Base-by-base conservation (phyloP, 2,329 filamentous ascomycete genomes). In the Amylocarpus encephaloides region DNA sequence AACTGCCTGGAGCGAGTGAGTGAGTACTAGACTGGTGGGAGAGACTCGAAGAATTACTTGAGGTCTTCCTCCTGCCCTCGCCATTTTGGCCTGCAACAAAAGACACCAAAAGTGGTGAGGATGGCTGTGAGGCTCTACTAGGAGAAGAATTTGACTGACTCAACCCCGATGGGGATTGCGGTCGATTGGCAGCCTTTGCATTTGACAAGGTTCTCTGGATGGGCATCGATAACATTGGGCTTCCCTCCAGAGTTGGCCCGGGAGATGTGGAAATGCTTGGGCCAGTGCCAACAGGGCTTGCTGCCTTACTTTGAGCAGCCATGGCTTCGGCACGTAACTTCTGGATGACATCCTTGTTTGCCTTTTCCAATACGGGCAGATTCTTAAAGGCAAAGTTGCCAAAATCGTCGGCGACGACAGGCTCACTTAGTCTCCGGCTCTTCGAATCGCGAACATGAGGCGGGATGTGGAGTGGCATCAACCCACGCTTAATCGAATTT, bases 351-450 rank as follows among this genome's bases (percentile, higher is more conserved):
- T 98, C 93, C 66, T 98, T 98, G 70, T 98, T 98, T 48, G 93
- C 93, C 68, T 96, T 97, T 63, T 97, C 93, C 15, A 98, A 76
- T 16, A 97, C 92, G 0, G 92, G 91, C 43, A 98, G 72, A 62
- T 98, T 98, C 72, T 98, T 98, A 76, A 95, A 98, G 35, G 89
- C 82, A 68, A 98, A 98, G 55, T 82, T 90, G 30, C 93, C 93
- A 73, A 98, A 98, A 66, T 98, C 94, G 67, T 98, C 93, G 0
- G 85, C 78, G 30, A 82, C 79, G 13, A 92, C 83, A 1, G 93
- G 93, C 68, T 98, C 93, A 67, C 92, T 97, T 35, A 97, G 75
- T 59, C 93, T 79, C 56, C 93, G 81, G 59, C 82, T 91, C 64
- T 95, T 88, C 46, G 86, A 79, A 68, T 98, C 94, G 40, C 93